Percentiles rank a stretch among this genome's conserved stretches.
phyloP scores from a whole-genome alignment of 176 grass and related monocot species.

The Triticum monococcum region DNA sequence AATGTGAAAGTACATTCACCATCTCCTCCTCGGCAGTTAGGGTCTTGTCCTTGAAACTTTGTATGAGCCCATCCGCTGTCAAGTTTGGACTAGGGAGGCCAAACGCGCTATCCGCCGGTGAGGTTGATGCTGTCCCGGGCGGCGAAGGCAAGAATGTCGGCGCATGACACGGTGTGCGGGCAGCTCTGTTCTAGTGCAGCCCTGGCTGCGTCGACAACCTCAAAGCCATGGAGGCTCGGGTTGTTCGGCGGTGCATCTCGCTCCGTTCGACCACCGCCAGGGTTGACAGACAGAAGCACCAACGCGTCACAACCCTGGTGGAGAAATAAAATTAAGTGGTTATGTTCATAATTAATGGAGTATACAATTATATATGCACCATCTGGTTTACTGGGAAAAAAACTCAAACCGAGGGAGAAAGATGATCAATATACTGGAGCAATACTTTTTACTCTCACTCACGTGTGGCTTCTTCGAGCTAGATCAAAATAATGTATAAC shows the following conservation, averaged over 20 bases:
- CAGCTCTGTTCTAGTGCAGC: conserved; percentile 32
- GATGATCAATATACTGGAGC: too few species aligned
- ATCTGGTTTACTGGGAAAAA: too few species aligned
- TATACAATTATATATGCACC: too few species aligned
- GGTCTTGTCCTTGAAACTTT: not conserved
- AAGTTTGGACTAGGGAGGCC: conserved; percentile 42
- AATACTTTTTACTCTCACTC: too few species aligned
- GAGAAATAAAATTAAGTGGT: too few species aligned
- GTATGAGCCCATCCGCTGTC: not conserved
- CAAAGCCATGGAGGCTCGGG: conserved; percentile 53
- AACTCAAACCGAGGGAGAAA: too few species aligned
- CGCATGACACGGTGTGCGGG: conserved; percentile 56
- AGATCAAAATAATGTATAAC: too few species aligned
- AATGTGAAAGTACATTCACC: too few species aligned
- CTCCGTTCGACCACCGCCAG: conserved; percentile 15
- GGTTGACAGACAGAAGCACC: conserved; percentile 33
- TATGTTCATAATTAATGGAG: too few species aligned
- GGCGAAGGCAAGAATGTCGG: conserved; percentile 59
- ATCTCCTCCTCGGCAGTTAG: conserved; percentile 58
- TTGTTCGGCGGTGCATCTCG: not conserved
- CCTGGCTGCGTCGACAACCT: conserved; percentile 46
- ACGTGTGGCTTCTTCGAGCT: too few species aligned
- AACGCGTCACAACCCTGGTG: conserved; percentile 54
- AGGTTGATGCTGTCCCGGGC: conserved; percentile 52
- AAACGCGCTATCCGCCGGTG: conserved; percentile 1